Evolutionary conservation across 164 flowering plant genomes (phyloP).

Genomic region (Dillenia suffruticosa): DNA sequence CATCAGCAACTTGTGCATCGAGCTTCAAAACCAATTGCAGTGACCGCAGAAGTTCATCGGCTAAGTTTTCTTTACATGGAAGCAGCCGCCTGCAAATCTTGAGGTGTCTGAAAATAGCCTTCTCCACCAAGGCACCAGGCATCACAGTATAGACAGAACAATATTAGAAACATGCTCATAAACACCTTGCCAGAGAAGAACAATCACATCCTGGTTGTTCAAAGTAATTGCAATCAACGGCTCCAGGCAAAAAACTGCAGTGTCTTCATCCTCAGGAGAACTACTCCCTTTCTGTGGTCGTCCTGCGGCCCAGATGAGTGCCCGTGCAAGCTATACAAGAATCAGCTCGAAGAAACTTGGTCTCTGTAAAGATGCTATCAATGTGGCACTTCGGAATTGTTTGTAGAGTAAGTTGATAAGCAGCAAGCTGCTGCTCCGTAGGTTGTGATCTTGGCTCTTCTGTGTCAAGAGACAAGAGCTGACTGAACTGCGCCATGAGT

Average conservation of each 20-base stretch:
- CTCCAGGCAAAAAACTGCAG: constrained; percentile 8
- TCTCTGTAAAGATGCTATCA: constrained; percentile 6
- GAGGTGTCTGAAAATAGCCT: constrained; percentile 3
- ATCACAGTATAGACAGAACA: constrained; percentile 4
- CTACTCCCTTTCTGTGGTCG: constrained; percentile 3
- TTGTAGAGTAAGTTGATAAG: neutral
- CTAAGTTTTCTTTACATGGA: neutral
- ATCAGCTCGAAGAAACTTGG: neutral
- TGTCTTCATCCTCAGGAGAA: constrained; percentile 7
- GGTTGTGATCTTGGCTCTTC: constrained; percentile 1
- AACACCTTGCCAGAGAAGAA: constrained; percentile 6
- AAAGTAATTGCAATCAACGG: constrained; percentile 1
- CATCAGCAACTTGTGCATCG: constrained; percentile 4
- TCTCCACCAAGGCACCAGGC: constrained; percentile 6
- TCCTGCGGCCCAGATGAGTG: constrained; percentile 2
- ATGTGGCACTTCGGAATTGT: constrained; percentile 4
- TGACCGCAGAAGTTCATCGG: constrained; percentile 4
- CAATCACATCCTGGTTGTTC: constrained; percentile 5
- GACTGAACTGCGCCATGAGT: neutral
- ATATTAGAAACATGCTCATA: constrained; percentile 2
- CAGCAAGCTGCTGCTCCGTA: neutral
- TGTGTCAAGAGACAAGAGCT: constrained; percentile 5
- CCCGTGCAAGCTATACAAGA: constrained; percentile 6
- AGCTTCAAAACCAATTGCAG: constrained; percentile 5
- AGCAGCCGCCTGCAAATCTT: constrained; percentile 3